Percentiles rank a stretch among this genome's conserved stretches.
Conservation (phyloP, 192 early-diverging fungal species). For the Funneliformis geosporum region DNA sequence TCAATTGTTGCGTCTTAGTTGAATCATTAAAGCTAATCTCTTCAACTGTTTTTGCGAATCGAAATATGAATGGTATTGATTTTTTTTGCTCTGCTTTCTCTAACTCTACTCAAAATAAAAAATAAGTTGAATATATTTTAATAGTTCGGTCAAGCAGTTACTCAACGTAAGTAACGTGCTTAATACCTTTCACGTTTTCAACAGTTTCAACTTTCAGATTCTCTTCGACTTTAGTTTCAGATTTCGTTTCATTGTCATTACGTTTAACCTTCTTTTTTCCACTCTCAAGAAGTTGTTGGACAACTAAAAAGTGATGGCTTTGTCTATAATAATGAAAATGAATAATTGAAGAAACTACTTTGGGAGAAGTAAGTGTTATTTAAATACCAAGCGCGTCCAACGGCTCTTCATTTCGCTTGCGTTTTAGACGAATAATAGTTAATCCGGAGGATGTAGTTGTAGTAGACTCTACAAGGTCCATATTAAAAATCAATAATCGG, state of each 20-base stretch:
- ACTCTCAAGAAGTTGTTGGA: constrained; percentile 49
- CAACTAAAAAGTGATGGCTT: constrained; percentile 41
- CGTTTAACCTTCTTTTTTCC: constrained; percentile 8
- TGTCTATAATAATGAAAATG: neutral
- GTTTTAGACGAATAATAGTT: constrained; percentile 76
- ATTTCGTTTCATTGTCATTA: neutral
- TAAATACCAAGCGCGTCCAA: constrained; percentile 63
- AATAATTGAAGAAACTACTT: neutral
- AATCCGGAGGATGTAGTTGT: neutral
- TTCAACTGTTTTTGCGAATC: constrained; percentile 67
- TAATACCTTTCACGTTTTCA: neutral
- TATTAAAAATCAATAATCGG: no score
- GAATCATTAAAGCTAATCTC: constrained; percentile 60
- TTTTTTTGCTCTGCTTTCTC: neutral
- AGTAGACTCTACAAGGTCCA: neutral
- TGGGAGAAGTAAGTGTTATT: neutral
- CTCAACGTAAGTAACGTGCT: neutral
- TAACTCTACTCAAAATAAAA: neutral
- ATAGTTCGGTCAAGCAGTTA: neutral
- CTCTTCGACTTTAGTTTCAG: neutral
- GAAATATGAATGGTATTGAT: constrained; percentile 53
- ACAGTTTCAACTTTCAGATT: neutral
- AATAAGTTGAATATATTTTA: no score
- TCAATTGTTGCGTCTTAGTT: constrained; percentile 53
- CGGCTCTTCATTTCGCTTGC: constrained; percentile 74